These are phyloP conservation scores for Apiospora hydei DNA, from an alignment of 2,329 filamentous ascomycete genomes.

Conservation along the genomic window DNA sequence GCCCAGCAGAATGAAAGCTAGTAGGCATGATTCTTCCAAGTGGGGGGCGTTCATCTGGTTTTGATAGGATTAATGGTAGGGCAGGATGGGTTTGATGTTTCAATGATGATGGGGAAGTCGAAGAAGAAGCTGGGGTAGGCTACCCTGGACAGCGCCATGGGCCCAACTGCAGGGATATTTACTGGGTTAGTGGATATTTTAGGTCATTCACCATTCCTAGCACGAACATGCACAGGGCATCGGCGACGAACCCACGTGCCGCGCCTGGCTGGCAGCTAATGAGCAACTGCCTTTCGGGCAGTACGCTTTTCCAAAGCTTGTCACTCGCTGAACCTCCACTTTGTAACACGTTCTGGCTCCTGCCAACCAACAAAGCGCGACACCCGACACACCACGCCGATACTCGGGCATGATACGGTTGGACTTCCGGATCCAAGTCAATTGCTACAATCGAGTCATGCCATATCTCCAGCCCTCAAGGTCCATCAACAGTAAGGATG, in stretches of 20 bases:
- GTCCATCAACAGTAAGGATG: background rate
- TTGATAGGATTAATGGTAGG: background rate
- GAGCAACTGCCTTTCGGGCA: background rate
- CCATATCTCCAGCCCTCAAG: background rate
- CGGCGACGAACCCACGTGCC: conserved; percentile 2
- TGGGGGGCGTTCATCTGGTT: background rate
- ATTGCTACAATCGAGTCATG: conserved; percentile 1
- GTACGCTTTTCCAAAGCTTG: conserved; percentile 1
- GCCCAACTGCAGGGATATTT: no score
- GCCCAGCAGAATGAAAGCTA: background rate
- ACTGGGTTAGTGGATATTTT: background rate
- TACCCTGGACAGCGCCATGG: background rate
- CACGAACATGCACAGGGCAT: background rate
- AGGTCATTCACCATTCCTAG: background rate
- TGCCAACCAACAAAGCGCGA: background rate
- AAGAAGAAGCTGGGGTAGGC: conserved; percentile 5
- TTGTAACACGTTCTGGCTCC: background rate
- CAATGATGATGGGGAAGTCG: background rate
- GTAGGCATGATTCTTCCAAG: background rate
- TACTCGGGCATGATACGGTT: background rate
- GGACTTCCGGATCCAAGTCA: background rate
- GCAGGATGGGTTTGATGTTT: background rate
- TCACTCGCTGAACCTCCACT: background rate
- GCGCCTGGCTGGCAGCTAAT: background rate
- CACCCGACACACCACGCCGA: background rate